These are phyloP conservation scores for Sphaerulina populicola DNA, from an alignment of 2,329 filamentous ascomycete species.

Conservation along the genomic window DNA sequence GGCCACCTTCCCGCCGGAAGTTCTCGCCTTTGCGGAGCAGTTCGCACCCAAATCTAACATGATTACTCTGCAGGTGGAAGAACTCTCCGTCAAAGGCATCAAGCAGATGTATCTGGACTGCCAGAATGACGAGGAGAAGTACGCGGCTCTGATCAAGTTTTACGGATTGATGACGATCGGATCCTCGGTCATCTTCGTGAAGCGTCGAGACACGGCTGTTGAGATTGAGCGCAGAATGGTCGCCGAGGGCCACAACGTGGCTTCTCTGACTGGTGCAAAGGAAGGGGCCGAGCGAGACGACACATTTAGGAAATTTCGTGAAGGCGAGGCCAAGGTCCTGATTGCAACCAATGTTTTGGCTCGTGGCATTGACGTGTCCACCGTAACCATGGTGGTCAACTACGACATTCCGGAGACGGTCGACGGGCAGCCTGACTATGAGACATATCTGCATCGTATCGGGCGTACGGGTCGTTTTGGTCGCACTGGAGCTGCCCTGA, in stretches of 20 bases:
- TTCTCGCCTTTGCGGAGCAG: slow-evolving; percentile 70
- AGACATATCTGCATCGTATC: slow-evolving; percentile 97
- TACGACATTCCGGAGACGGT: slow-evolving; percentile 55
- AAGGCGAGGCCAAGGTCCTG: slow-evolving; percentile 82
- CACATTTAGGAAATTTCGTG: slow-evolving; percentile 79
- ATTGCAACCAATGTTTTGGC: slow-evolving; percentile 96
- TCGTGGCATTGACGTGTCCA: slow-evolving; percentile 85
- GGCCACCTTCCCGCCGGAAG: slow-evolving; percentile 80
- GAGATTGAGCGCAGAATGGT: slow-evolving; percentile 82
- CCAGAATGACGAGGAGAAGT: slow-evolving; percentile 71
- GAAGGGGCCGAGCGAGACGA: slow-evolving; percentile 76
- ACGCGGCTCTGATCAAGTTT: slow-evolving; percentile 77
- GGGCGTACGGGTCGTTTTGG: slow-evolving; percentile 95
- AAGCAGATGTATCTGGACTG: slow-evolving; percentile 98
- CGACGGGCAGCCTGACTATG: slow-evolving; percentile 69
- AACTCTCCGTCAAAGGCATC: slow-evolving; percentile 93
- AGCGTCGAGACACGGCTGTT: slow-evolving; percentile 78
- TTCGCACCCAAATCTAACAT: slow-evolving; percentile 83
- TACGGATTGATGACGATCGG: slow-evolving; percentile 95
- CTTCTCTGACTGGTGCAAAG: slow-evolving; percentile 77
- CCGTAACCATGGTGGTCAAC: slow-evolving; percentile 97
- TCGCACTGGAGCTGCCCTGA: slow-evolving; percentile 90
- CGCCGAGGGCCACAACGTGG: slow-evolving; percentile 82
- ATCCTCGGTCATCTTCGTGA: slow-evolving; percentile 96
- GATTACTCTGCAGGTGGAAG: slow-evolving; percentile 78